Conservation (phyloP, 225 moss, liverwort and hornwort species). For the Neckera pumila region DNA sequence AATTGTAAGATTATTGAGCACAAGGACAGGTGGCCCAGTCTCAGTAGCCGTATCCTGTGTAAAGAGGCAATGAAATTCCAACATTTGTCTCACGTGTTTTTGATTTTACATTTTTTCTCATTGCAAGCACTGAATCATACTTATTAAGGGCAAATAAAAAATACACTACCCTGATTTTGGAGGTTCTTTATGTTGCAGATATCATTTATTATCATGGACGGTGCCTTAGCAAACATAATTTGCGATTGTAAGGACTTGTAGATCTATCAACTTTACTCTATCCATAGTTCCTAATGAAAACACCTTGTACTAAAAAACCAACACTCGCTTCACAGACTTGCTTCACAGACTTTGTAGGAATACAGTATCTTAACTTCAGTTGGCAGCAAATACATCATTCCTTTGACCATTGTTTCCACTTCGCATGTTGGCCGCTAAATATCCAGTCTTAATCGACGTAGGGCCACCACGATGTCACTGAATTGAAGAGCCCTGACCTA, state of each 20-base stretch:
- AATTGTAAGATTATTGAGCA: neutral
- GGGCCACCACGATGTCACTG: constrained; percentile 7
- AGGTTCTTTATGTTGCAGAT: neutral
- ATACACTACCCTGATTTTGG: neutral
- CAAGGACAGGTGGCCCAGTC: neutral
- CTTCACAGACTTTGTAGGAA: no score
- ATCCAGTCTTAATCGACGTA: constrained; percentile 8
- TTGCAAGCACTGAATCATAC: neutral
- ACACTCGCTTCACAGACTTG: neutral
- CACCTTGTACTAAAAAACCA: neutral
- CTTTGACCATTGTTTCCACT: constrained; percentile 15
- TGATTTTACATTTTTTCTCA: neutral
- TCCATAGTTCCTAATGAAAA: neutral
- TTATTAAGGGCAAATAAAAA: neutral
- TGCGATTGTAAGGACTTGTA: neutral
- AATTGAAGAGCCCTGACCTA: constrained; percentile 22
- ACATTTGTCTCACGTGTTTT: neutral
- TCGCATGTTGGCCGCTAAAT: constrained; percentile 23
- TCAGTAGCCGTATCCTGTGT: neutral
- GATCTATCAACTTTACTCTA: neutral
- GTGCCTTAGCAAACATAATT: neutral
- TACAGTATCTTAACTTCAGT: neutral
- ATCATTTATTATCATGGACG: neutral
- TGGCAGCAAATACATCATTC: constrained; percentile 22
- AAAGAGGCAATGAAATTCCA: neutral